phyloP scores from a whole-genome alignment of 1,284 basidiomycete species.

The Hortiboletus rubellus region DNA sequence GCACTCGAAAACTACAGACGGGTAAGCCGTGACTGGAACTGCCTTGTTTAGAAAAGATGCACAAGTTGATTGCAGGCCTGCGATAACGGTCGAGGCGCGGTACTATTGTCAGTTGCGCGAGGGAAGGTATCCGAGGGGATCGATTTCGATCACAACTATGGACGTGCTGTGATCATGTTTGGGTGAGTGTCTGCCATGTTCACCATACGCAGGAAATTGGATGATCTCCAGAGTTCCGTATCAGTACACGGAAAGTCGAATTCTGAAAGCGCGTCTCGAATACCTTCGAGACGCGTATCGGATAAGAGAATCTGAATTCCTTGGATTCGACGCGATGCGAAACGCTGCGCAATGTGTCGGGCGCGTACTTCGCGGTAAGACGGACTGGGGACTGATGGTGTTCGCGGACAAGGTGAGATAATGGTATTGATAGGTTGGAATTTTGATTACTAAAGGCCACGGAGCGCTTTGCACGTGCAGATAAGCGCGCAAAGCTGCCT shows the following conservation, averaged over 20 bases:
- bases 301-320: slow-evolving; percentile 97
- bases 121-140: slow-evolving; percentile 99
- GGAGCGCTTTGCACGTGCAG: slow-evolving; percentile 93
- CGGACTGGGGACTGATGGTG: slow-evolving; percentile 99
- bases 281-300: slow-evolving; percentile 98
- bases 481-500: slow-evolving; percentile 96
- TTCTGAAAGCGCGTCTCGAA: slow-evolving; percentile 95
- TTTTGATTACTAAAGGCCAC: slow-evolving; percentile 8
- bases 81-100: slow-evolving; percentile 97
- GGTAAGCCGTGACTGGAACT: slow-evolving; percentile 45
- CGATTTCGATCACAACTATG: slow-evolving; percentile 99
- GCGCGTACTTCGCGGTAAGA: slow-evolving; percentile 96
- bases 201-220: background rate
- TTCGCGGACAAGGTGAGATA: slow-evolving; percentile 94
- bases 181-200: slow-evolving; percentile 56
- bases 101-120: slow-evolving; percentile 94
- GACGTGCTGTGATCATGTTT: slow-evolving; percentile 99
- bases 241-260: slow-evolving; percentile 98
- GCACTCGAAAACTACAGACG: slow-evolving; percentile 97
- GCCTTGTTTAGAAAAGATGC: background rate
- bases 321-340: slow-evolving; percentile 99
- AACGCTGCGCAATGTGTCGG: slow-evolving; percentile 99
- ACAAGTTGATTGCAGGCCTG: slow-evolving; percentile 67
- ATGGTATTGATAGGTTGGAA: background rate
- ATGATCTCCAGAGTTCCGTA: slow-evolving; percentile 77